Percentiles rank a stretch among this genome's conserved stretches.
Conservation (phyloP, 345 rosid species). For the Nephelium lappaceum region DNA sequence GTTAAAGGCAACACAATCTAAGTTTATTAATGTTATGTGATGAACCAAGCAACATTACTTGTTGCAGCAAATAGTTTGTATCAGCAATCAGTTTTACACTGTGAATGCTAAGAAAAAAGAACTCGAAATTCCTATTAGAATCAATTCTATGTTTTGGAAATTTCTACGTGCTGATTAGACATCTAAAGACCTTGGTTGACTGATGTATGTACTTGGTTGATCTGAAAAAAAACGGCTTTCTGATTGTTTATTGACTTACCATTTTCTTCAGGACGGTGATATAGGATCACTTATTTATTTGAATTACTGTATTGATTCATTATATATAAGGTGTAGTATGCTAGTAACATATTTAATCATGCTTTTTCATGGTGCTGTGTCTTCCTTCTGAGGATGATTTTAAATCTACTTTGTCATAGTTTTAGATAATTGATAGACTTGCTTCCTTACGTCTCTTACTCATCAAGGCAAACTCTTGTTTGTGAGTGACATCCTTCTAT, state of each 20-base stretch:
- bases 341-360: not conserved
- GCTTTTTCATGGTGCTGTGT: not conserved
- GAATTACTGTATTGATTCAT: not conserved
- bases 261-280: not conserved
- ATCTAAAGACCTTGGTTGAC: not conserved
- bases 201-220: no score
- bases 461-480: not conserved
- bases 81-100: no score
- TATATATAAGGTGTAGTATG: not conserved
- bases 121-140: not conserved
- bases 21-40: not conserved
- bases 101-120: not conserved
- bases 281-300: not conserved
- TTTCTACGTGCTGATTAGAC: not conserved
- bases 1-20: not conserved
- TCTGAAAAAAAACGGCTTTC: not conserved
- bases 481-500: not conserved
- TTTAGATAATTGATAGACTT: not conserved
- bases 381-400: not conserved
- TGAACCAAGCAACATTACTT: no score
- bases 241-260: not conserved
- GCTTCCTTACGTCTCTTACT: not conserved
- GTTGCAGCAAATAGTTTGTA: no score
- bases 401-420: not conserved
- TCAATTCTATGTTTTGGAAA: not conserved